Percentiles rank a stretch among this genome's conserved stretches.
These are phyloP conservation scores for Neolentinus lepideus DNA, from an alignment of 1,284 basidiomycete species.

Conservation along the genomic window DNA sequence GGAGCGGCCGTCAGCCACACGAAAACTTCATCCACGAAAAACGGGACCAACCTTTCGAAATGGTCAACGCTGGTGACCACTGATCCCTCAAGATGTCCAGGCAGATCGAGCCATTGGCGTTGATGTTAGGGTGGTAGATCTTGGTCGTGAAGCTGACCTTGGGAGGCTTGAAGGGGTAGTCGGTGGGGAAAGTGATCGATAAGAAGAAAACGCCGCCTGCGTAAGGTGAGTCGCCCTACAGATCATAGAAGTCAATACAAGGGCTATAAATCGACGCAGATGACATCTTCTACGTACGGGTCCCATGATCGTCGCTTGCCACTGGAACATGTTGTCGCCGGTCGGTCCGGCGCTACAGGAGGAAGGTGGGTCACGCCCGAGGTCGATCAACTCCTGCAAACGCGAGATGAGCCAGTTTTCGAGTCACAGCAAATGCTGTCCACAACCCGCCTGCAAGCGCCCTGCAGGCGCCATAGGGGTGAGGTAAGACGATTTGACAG, in stretches of 20 bases:
- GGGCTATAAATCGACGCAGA: constrained; percentile 4
- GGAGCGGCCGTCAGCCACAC: not conserved
- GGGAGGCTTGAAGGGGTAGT: constrained; percentile 99
- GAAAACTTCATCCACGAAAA: not conserved
- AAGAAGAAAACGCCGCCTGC: constrained; percentile 97
- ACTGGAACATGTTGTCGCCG: constrained; percentile 96
- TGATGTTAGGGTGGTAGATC: constrained; percentile 97
- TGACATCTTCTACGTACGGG: constrained; percentile 54
- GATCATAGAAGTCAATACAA: constrained; percentile 9
- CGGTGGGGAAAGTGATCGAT: constrained; percentile 87
- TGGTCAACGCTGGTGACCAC: constrained; percentile 97
- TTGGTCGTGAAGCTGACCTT: constrained; percentile 99
- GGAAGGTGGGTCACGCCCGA: constrained; percentile 94
- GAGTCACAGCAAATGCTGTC: not conserved
- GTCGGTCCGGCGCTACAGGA: constrained; percentile 96
- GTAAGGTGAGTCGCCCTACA: constrained; percentile 88
- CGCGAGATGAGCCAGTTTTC: constrained; percentile 3
- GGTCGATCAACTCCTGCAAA: constrained; percentile 89
- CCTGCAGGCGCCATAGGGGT: constrained; percentile 6
- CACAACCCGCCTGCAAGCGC: not conserved
- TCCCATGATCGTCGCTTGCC: constrained; percentile 98
- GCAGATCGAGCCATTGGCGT: constrained; percentile 97
- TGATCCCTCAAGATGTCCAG: constrained; percentile 96
- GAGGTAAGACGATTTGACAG: constrained; percentile 1
- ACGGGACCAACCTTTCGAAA: constrained; percentile 81